These are phyloP conservation scores for Vanrija sp. DNA, from an alignment of 1,284 basidiomycete genomes.

Conservation along the genomic window DNA sequence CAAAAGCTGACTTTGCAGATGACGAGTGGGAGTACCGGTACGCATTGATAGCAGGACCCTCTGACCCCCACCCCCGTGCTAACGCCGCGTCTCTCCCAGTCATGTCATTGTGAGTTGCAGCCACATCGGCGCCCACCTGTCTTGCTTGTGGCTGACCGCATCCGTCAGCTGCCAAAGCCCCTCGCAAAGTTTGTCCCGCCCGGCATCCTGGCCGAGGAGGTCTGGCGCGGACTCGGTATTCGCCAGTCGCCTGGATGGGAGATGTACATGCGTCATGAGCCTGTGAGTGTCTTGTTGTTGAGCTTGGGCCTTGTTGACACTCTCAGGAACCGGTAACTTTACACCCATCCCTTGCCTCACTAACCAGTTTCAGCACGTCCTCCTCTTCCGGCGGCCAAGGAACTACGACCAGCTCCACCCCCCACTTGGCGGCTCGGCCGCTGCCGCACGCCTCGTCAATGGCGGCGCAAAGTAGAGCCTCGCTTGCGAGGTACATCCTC, in stretches of 20 bases:
- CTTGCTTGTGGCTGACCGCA: neutral
- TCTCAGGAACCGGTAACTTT: constrained; percentile 37
- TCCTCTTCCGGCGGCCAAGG: constrained; percentile 47
- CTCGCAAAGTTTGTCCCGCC: constrained; percentile 46
- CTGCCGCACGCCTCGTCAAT: constrained; percentile 27
- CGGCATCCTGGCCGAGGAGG: constrained; percentile 46
- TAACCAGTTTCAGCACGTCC: constrained; percentile 31
- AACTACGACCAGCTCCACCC: constrained; percentile 41
- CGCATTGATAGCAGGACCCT: constrained; percentile 1
- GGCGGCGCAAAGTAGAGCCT: neutral
- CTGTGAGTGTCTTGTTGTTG: constrained; percentile 28
- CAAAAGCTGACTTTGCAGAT: constrained; percentile 26
- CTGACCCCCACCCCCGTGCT: neutral
- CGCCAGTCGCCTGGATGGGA: constrained; percentile 50
- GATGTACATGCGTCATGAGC: constrained; percentile 51
- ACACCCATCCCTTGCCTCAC: neutral
- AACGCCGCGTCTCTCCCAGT: constrained; percentile 18
- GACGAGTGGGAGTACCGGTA: constrained; percentile 49
- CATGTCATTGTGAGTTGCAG: constrained; percentile 46
- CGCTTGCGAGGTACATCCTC: neutral
- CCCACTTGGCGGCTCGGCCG: constrained; percentile 22
- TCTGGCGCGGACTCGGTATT: constrained; percentile 49
- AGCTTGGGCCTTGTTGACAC: neutral
- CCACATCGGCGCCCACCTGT: no score
- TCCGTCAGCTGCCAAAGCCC: constrained; percentile 44